phyloP scores from a whole-genome alignment of 2,329 filamentous ascomycete species.

The Alternaria brassicae region DNA sequence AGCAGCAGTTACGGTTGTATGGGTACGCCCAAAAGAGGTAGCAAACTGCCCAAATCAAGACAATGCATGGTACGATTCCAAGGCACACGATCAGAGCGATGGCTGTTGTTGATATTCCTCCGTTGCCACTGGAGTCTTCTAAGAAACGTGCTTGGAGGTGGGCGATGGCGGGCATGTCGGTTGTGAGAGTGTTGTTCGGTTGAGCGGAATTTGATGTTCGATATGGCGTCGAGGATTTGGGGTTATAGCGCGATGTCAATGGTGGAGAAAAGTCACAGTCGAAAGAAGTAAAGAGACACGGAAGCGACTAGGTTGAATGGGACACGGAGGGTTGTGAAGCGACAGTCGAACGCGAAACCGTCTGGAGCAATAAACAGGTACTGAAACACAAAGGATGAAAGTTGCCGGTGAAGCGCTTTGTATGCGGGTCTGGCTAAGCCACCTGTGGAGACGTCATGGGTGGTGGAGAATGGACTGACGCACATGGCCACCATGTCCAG shows the following conservation, averaged over 20 bases:
- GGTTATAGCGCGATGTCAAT: constrained; percentile 3
- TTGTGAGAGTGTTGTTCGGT: background rate
- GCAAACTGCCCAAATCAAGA: constrained; percentile 32
- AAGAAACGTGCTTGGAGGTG: constrained; percentile 27
- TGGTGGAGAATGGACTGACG: constrained; percentile 21
- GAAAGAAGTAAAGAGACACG: background rate
- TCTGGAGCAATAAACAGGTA: constrained; percentile 8
- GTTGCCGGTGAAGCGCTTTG: constrained; percentile 31
- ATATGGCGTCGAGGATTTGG: background rate
- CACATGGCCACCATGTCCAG: constrained; percentile 18
- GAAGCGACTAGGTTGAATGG: constrained; percentile 6
- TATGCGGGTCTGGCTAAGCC: constrained; percentile 24
- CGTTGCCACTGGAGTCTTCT: constrained; percentile 7
- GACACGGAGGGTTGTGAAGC: constrained; percentile 2
- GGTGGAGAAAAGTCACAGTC: constrained; percentile 1
- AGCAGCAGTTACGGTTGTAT: constrained; percentile 34
- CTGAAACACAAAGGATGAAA: constrained; percentile 22
- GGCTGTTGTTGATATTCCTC: constrained; percentile 24
- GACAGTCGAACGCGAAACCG: background rate
- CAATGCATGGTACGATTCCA: constrained; percentile 34
- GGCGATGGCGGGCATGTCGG: constrained; percentile 25
- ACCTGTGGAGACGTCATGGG: constrained; percentile 27
- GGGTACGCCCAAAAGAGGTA: constrained; percentile 40
- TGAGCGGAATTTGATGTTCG: background rate
- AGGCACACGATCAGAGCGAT: constrained; percentile 36